Conservation (phyloP, 768 basidiomycete species). For the Russula griseocarnosa region DNA sequence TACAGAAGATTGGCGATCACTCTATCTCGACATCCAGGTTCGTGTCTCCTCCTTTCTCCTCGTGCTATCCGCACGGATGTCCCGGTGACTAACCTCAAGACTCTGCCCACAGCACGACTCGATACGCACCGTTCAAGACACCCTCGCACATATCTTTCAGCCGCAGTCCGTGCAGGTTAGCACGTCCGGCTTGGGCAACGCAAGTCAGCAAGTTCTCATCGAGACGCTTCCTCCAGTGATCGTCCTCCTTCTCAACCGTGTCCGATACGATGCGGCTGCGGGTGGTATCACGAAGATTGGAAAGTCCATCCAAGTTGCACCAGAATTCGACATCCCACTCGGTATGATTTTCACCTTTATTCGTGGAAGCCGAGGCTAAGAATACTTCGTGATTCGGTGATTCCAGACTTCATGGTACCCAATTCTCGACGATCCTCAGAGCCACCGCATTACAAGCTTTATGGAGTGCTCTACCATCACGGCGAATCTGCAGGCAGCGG, state of each 20-base stretch:
- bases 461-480: conserved; percentile 92
- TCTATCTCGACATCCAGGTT: conserved; percentile 84
- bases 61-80: neutral
- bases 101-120: conserved; percentile 54
- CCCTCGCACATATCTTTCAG: conserved; percentile 68
- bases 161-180: conserved; percentile 79
- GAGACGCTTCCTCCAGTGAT: conserved; percentile 81
- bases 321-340: conserved; percentile 70
- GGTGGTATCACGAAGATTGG: conserved; percentile 80
- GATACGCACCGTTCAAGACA: conserved; percentile 77
- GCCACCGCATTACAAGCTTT: conserved; percentile 61
- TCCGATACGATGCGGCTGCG: conserved; percentile 73
- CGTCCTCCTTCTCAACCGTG: conserved; percentile 81
- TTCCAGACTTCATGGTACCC: conserved; percentile 31
- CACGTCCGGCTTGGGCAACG: conserved; percentile 46
- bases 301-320: conserved; percentile 73
- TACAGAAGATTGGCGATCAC: conserved; percentile 79
- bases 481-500: conserved; percentile 87
- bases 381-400: neutral
- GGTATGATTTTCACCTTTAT: conserved; percentile 41
- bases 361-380: neutral
- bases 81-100: neutral
- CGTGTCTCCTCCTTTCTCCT: conserved; percentile 6
- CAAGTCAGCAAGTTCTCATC: conserved; percentile 65
- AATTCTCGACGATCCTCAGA: conserved; percentile 47